phyloP scores from a whole-genome alignment of 306 rosid genomes.

The Pueraria montana region DNA sequence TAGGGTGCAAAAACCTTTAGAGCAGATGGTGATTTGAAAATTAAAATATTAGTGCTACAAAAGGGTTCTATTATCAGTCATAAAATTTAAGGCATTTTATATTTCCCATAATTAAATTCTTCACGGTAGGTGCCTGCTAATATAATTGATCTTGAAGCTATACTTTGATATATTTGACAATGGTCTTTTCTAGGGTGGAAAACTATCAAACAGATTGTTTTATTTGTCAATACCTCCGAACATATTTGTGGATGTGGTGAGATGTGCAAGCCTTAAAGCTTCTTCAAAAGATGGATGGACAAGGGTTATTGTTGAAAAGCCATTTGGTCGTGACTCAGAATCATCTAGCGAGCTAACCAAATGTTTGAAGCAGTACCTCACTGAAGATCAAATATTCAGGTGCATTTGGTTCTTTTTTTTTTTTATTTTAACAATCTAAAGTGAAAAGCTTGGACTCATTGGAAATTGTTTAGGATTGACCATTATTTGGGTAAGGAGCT shows the following conservation, averaged over 20 bases:
- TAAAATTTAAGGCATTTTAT: slow-evolving; percentile 15
- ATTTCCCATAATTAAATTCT: background rate
- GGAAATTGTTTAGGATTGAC: slow-evolving; percentile 74
- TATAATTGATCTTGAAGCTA: slow-evolving; percentile 32
- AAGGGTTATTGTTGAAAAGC: slow-evolving; percentile 96
- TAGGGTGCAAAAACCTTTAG: slow-evolving; percentile 34
- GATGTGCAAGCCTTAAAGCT: slow-evolving; percentile 82
- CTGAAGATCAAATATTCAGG: slow-evolving; percentile 98
- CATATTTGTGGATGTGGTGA: slow-evolving; percentile 87
- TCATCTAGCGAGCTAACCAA: slow-evolving; percentile 87
- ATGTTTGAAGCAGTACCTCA: slow-evolving; percentile 80
- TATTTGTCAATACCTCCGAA: slow-evolving; percentile 95
- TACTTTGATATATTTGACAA: slow-evolving; percentile 35
- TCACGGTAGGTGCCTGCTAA: background rate
- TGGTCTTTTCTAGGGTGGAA: slow-evolving; percentile 74
- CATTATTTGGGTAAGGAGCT: slow-evolving; percentile 99
- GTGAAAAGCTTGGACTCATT: slow-evolving; percentile 43
- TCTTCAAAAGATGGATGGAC: slow-evolving; percentile 95
- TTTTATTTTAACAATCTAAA: slow-evolving; percentile 32
- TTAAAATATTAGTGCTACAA: slow-evolving; percentile 12
- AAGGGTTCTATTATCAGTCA: slow-evolving; percentile 16
- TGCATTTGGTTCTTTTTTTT: slow-evolving; percentile 38
- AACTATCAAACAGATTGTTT: slow-evolving; percentile 78
- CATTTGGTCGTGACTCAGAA: slow-evolving; percentile 90
- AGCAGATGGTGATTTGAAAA: slow-evolving; percentile 21